Percentiles rank a stretch among this genome's conserved stretches.
Conservation (phyloP, 305 asterid species). For the Solanum hybrid region DNA sequence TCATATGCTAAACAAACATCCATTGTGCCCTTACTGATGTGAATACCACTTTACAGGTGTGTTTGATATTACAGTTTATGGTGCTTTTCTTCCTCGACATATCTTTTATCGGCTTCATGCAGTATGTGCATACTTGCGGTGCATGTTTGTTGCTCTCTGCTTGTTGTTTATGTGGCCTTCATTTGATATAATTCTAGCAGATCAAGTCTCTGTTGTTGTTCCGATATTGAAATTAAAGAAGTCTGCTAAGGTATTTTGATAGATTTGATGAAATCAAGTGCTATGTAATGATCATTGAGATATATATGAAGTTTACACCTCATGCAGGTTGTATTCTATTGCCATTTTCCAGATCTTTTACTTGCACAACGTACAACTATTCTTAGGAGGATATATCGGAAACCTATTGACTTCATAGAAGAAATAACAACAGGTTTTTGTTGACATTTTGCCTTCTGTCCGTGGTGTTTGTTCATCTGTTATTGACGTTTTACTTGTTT, state of each 20-base stretch:
- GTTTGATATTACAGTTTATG: conserved; percentile 73
- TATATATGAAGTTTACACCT: not conserved
- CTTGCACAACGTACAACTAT: conserved; percentile 76
- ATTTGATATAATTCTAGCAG: conserved; percentile 67
- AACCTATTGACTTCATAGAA: conserved; percentile 74
- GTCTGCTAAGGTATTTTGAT: conserved; percentile 53
- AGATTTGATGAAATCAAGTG: not conserved
- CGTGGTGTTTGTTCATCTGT: not conserved
- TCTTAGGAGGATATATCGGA: conserved; percentile 71
- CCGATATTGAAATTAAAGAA: conserved; percentile 74
- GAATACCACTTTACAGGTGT: conserved; percentile 34
- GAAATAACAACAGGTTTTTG: conserved; percentile 74
- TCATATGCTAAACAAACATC: not conserved
- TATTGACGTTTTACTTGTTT: not conserved
- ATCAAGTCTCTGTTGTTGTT: conserved; percentile 76
- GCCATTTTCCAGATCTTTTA: conserved; percentile 94
- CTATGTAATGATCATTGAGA: not conserved
- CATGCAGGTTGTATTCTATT: conserved; percentile 74
- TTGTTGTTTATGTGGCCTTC: conserved; percentile 61
- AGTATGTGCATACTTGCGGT: conserved; percentile 83
- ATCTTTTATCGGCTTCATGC: conserved; percentile 72
- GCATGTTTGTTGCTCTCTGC: conserved; percentile 81
- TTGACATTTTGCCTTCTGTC: not conserved
- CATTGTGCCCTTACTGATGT: not conserved
- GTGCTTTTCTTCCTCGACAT: conserved; percentile 80